These are phyloP conservation scores for Canna indica DNA, from an alignment of 176 grass and related monocot genomes.

Conservation along the genomic window DNA sequence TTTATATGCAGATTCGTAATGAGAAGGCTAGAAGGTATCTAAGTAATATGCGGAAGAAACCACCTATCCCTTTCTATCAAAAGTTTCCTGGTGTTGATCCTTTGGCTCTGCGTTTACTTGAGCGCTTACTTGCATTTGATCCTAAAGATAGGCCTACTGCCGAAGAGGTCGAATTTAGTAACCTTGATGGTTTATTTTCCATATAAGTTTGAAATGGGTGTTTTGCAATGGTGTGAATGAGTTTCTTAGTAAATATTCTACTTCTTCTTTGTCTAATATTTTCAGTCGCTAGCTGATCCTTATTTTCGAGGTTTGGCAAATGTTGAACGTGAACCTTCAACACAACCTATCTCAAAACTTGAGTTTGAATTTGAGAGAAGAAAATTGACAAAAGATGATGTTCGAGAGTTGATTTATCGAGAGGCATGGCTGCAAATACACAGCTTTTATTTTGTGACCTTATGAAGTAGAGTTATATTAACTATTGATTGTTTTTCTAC, in stretches of 20 bases:
- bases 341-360: constrained; percentile 65
- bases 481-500: neutral
- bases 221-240: neutral
- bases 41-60: constrained; percentile 51
- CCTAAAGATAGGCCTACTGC: constrained; percentile 74
- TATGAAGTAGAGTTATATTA: constrained; percentile 14
- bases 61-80: constrained; percentile 38
- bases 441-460: constrained; percentile 2
- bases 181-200: neutral
- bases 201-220: neutral
- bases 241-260: constrained; percentile 1
- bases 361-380: constrained; percentile 96
- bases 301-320: constrained; percentile 75
- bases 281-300: constrained; percentile 62
- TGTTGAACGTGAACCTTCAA: constrained; percentile 45
- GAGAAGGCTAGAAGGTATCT: constrained; percentile 74
- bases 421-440: constrained; percentile 40
- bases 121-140: constrained; percentile 88
- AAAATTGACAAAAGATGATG: constrained; percentile 82
- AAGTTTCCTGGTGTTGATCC: constrained; percentile 66
- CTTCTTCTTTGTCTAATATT: constrained; percentile 20
- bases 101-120: constrained; percentile 57
- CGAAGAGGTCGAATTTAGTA: constrained; percentile 52
- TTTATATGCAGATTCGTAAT: constrained; percentile 53
- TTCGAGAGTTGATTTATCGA: constrained; percentile 77